Conservation (phyloP, 148 eudicot species). For the Rhododendron ferrugineum region DNA sequence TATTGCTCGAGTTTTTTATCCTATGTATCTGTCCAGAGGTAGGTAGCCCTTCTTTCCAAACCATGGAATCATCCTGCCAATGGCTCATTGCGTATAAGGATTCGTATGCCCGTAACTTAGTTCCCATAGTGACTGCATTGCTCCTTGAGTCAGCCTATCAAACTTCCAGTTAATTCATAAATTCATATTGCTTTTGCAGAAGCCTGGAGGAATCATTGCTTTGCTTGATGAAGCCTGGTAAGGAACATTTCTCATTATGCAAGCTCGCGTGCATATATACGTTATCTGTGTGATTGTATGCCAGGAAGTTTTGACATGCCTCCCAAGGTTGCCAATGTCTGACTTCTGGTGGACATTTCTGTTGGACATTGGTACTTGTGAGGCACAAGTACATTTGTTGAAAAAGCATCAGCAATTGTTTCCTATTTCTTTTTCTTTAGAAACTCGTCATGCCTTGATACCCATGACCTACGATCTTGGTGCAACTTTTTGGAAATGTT, state of each 20-base stretch:
- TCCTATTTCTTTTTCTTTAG: neutral
- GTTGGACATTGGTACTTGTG: neutral
- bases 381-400: neutral
- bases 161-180: neutral
- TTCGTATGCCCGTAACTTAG: neutral
- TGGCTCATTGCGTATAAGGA: neutral
- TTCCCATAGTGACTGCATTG: neutral
- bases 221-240: constrained; percentile 99
- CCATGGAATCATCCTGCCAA: neutral
- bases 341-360: neutral
- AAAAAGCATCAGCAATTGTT: neutral
- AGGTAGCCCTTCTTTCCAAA: neutral
- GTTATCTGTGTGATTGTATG: neutral
- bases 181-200: constrained; percentile 50
- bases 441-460: neutral
- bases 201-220: constrained; percentile 96
- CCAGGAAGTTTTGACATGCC: neutral
- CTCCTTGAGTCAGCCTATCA: neutral
- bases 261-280: neutral
- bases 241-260: constrained; percentile 12
- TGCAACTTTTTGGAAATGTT: neutral
- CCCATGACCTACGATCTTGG: neutral
- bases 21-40: neutral
- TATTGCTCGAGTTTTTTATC: neutral
- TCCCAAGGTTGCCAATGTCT: neutral